Evolutionary conservation across 23 red algal genomes (phyloP).

Genomic region (Cyanidioschyzon merolae): DNA sequence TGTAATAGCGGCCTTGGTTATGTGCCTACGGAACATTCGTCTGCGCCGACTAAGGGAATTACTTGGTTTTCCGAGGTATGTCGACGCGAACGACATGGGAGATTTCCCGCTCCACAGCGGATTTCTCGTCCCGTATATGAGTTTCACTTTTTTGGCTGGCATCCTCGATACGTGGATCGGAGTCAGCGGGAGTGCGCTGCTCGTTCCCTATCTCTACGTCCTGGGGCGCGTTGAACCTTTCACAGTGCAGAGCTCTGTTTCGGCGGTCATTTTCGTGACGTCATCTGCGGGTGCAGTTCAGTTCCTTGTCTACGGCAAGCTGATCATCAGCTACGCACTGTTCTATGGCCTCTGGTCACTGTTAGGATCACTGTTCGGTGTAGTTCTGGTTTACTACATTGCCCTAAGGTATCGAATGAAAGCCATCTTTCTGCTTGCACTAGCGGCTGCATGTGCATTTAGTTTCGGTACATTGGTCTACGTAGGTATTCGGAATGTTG

Average conservation of each 20-base stretch:
- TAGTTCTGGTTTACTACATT: conserved; percentile 19
- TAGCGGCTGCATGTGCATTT: conserved; percentile 5
- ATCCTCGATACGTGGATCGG: conserved; percentile 19
- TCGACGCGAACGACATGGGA: conserved; percentile 12
- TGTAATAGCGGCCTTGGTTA: not conserved
- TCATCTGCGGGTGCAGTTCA: conserved; percentile 22
- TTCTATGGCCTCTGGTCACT: conserved; percentile 21
- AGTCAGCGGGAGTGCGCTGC: conserved; percentile 18
- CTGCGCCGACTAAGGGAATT: not conserved
- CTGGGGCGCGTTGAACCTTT: conserved; percentile 18
- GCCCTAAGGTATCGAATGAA: conserved; percentile 7
- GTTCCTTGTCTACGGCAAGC: conserved; percentile 5
- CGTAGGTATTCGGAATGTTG: not conserved
- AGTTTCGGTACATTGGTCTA: conserved; percentile 12
- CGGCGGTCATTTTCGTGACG: conserved; percentile 20
- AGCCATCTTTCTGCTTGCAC: conserved; percentile 18
- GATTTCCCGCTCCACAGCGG: not conserved
- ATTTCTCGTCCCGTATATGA: not conserved
- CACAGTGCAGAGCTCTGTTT: conserved; percentile 20
- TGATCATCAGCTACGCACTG: conserved; percentile 17
- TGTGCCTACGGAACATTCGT: not conserved
- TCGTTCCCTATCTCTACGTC: conserved; percentile 13
- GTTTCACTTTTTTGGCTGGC: conserved; percentile 11
- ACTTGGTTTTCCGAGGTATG: conserved; percentile 19
- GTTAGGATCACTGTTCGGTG: conserved; percentile 22